Evolutionary conservation across 441 rosid genomes (phyloP).

Genomic region (Populus hybrid): DNA sequence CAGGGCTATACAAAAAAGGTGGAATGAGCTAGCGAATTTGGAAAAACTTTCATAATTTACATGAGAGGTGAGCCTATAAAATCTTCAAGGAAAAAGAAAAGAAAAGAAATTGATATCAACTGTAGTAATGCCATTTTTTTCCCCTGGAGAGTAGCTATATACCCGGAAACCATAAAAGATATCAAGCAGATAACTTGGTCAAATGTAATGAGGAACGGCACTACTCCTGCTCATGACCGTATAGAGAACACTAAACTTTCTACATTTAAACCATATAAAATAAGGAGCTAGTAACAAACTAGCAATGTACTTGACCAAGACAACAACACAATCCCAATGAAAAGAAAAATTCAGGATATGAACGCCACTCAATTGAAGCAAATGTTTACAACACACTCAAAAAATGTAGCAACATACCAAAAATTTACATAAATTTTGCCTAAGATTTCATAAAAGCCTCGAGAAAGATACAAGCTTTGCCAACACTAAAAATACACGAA

Average conservation of each 20-base stretch:
- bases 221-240: not conserved
- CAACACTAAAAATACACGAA: too few relatives aligned
- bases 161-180: not conserved
- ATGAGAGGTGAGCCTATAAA: not conserved
- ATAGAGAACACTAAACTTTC: not conserved
- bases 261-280: not conserved
- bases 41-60: too few relatives aligned
- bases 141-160: not conserved
- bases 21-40: not conserved
- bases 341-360: not conserved
- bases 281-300: not conserved
- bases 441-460: too few relatives aligned
- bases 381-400: not conserved
- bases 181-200: not conserved
- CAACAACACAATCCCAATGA: not conserved
- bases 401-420: not conserved
- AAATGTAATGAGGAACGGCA: not conserved
- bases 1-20: not conserved
- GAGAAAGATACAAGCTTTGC: too few relatives aligned
- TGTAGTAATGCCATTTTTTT: not conserved
- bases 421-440: too few relatives aligned
- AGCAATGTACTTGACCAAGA: not conserved
- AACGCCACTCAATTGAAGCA: not conserved
- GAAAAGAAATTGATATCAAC: not conserved
- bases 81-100: too few relatives aligned